A percentile compares a stretch with the other conserved stretches of the same genome.
phyloP scores from a whole-genome alignment of 345 rosid genomes.

The Melaleuca quinquenervia region DNA sequence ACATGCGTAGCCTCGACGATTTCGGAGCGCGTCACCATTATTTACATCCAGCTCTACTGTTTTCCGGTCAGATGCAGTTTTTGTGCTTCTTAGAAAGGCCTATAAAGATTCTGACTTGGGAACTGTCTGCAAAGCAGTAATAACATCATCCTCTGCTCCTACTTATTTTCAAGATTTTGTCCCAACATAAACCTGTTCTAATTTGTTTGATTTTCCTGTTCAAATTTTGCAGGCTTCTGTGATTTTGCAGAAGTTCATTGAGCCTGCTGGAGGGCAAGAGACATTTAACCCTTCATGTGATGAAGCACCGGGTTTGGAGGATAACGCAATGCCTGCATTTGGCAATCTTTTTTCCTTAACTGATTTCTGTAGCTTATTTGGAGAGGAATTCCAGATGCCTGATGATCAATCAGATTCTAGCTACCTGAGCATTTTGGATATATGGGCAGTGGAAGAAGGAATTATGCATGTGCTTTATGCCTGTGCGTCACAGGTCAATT shows the following conservation, averaged over 20 bases:
- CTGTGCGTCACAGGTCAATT: conserved; percentile 79
- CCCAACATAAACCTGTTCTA: neutral
- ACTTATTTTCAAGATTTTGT: neutral
- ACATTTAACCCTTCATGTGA: conserved; percentile 14
- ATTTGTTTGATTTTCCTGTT: neutral
- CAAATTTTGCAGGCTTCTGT: conserved; percentile 41
- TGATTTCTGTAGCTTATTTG: conserved; percentile 67
- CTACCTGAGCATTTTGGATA: conserved; percentile 49
- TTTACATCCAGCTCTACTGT: conserved; percentile 39
- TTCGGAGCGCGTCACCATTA: conserved; percentile 33
- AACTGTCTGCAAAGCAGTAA: conserved; percentile 54
- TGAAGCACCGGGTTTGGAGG: conserved; percentile 27
- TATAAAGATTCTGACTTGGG: conserved; percentile 51
- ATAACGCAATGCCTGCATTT: conserved; percentile 26
- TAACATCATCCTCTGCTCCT: conserved; percentile 2
- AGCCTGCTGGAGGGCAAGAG: conserved; percentile 31
- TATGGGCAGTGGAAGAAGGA: conserved; percentile 74
- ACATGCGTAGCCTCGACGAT: conserved; percentile 53
- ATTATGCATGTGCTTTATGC: conserved; percentile 73
- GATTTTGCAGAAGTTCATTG: conserved; percentile 45
- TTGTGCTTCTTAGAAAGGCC: conserved; percentile 60
- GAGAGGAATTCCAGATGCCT: conserved; percentile 50
- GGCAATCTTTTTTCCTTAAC: conserved; percentile 18
- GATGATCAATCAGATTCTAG: conserved; percentile 41
- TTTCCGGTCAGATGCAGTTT: conserved; percentile 52